A percentile compares a stretch with the other conserved stretches of the same genome.
phyloP scores from a whole-genome alignment of 2,329 filamentous ascomycete species.

The Fusarium albidum region DNA sequence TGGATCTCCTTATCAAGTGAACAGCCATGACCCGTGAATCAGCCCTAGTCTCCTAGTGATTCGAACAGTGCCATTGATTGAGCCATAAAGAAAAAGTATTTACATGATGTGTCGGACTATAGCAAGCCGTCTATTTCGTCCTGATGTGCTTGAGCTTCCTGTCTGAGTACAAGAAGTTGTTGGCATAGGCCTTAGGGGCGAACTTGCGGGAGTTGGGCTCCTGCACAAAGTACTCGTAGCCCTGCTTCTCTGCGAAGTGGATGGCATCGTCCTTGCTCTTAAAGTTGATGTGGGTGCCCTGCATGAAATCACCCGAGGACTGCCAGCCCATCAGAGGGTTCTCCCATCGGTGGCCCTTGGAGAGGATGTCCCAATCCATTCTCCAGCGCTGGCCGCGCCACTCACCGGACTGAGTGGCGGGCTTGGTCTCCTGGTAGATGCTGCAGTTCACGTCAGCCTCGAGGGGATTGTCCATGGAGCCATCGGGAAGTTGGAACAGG shows the following conservation, averaged over 20 bases:
- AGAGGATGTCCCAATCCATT: constrained; percentile 97
- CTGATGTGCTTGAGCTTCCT: constrained; percentile 88
- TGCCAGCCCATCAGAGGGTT: constrained; percentile 99
- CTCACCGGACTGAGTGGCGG: constrained; percentile 93
- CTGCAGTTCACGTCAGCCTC: constrained; percentile 55
- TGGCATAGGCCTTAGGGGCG: constrained; percentile 89
- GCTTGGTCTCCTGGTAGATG: constrained; percentile 90
- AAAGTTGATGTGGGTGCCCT: constrained; percentile 91
- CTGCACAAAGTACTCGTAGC: constrained; percentile 98
- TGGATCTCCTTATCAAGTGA: neutral
- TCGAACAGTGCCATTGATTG: constrained; percentile 27
- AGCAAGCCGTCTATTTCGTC: constrained; percentile 69
- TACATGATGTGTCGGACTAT: constrained; percentile 30
- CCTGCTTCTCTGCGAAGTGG: constrained; percentile 95
- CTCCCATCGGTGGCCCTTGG: constrained; percentile 96
- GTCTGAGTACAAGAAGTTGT: constrained; percentile 89
- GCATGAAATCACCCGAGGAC: constrained; percentile 93
- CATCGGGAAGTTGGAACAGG: neutral
- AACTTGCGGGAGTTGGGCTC: constrained; percentile 91
- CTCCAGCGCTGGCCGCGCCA: constrained; percentile 89
- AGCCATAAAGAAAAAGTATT: constrained; percentile 39
- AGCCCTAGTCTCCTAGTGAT: neutral
- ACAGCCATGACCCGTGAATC: too few species aligned
- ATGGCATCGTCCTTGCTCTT: constrained; percentile 94
- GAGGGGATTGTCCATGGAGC: neutral